A percentile compares a stretch with the other conserved stretches of the same genome.
These are phyloP conservation scores for Naganishia kalamii DNA, from an alignment of 768 basidiomycete genomes.

Conservation along the genomic window DNA sequence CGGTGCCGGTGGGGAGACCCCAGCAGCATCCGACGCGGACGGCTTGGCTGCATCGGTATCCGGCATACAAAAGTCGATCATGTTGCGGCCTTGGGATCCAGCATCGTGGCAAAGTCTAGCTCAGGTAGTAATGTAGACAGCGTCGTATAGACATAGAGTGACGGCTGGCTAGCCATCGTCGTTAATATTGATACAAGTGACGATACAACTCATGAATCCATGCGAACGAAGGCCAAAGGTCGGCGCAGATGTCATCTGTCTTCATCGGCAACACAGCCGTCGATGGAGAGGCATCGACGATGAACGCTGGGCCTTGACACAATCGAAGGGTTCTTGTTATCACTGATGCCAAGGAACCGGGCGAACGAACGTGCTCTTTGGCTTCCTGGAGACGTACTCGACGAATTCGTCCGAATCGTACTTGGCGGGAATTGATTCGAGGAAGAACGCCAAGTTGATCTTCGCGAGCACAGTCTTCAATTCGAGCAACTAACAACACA, in stretches of 20 bases:
- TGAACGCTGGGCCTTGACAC: too few species aligned
- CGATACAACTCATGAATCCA: too few species aligned
- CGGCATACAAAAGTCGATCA: constrained; percentile 12
- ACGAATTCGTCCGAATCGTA: not conserved
- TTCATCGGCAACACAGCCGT: too few species aligned
- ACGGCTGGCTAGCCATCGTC: too few species aligned
- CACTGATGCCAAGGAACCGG: constrained; percentile 11
- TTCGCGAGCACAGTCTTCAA: constrained; percentile 35
- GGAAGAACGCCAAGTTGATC: constrained; percentile 38
- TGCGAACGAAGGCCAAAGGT: too few species aligned
- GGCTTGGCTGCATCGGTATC: not conserved
- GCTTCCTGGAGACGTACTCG: constrained; percentile 7
- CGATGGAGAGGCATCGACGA: too few species aligned
- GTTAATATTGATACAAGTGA: too few species aligned
- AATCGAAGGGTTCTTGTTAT: too few species aligned
- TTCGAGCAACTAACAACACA: constrained; percentile 30
- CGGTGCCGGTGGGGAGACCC: too few species aligned
- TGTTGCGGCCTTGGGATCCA: constrained; percentile 5
- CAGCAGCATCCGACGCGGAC: not conserved
- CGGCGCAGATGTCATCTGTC: too few species aligned
- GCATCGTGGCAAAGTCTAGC: constrained; percentile 4
- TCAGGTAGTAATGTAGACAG: constrained; percentile 1
- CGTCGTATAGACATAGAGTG: too few species aligned
- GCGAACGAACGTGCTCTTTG: constrained; percentile 1
- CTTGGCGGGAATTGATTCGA: constrained; percentile 28